Evolutionary conservation across 345 rosid species (phyloP).

Genomic region (Excoecaria agallocha): DNA sequence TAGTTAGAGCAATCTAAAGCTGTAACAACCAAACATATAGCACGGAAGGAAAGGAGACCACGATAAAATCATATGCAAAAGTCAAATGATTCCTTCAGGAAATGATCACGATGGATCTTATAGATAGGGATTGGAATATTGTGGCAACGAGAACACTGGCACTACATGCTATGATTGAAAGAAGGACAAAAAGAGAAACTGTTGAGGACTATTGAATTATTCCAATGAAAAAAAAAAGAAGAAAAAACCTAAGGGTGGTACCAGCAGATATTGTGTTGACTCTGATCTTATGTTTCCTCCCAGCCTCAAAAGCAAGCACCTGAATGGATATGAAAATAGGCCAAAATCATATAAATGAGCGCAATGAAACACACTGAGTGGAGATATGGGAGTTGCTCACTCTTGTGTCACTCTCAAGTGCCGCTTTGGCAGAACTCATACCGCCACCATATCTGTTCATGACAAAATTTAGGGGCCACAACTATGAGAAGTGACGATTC

Average conservation of each 20-base stretch:
- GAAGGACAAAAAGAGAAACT: not conserved
- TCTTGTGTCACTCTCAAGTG: slow-evolving; percentile 89
- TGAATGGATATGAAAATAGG: slow-evolving; percentile 14
- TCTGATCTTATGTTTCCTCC: slow-evolving; percentile 63
- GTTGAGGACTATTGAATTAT: not conserved
- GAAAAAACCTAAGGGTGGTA: slow-evolving; percentile 16
- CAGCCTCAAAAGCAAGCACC: slow-evolving; percentile 82
- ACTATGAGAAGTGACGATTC: not conserved
- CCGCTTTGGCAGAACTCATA: slow-evolving; percentile 98
- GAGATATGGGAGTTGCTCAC: slow-evolving; percentile 36
- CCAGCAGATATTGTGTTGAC: slow-evolving; percentile 74
- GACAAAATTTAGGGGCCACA: slow-evolving; percentile 8
- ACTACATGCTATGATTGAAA: not conserved
- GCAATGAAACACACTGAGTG: not conserved
- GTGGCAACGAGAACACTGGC: not conserved
- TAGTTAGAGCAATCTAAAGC: not conserved
- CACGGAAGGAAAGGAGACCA: not conserved
- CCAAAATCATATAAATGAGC: slow-evolving; percentile 8
- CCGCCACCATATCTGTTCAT: slow-evolving; percentile 89
- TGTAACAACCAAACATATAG: not conserved
- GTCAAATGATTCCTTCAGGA: not conserved
- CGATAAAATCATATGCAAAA: not conserved
- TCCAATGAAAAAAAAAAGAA: not conserved
- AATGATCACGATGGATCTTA: not conserved
- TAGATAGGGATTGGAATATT: not conserved